Evolutionary conservation across 1,284 basidiomycete species (phyloP).

Genomic region (Sanghuangporus baumii): DNA sequence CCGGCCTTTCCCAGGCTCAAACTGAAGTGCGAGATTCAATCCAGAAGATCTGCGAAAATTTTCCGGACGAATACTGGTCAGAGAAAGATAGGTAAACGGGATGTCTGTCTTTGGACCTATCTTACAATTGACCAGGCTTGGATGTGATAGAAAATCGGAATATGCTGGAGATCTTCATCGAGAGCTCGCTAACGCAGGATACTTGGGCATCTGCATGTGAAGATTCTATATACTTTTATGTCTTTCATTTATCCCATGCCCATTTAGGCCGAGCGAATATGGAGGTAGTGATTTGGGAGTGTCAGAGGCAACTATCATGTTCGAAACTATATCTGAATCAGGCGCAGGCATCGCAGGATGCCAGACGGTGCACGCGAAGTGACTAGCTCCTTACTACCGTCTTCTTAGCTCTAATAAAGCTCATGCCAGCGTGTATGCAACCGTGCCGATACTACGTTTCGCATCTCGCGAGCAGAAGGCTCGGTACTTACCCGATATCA

Average conservation of each 20-base stretch:
- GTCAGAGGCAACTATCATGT: constrained; percentile 32
- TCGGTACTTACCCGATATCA: constrained; percentile 29
- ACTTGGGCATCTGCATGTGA: constrained; percentile 20
- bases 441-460: constrained; percentile 19
- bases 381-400: background rate
- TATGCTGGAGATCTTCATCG: constrained; percentile 21
- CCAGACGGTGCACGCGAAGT: constrained; percentile 25
- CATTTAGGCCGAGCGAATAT: constrained; percentile 17
- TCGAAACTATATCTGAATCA: constrained; percentile 32
- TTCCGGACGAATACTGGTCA: constrained; percentile 22
- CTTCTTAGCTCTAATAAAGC: background rate
- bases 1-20: constrained; percentile 19
- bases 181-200: constrained; percentile 20
- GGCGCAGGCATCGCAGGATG: constrained; percentile 28
- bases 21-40: constrained; percentile 20
- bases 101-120: background rate
- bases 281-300: constrained; percentile 31
- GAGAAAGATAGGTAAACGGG: constrained; percentile 19
- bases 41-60: constrained; percentile 19
- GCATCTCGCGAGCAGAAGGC: constrained; percentile 21
- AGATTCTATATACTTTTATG: background rate
- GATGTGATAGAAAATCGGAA: constrained; percentile 13
- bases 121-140: background rate
- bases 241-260: background rate
- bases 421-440: constrained; percentile 20